phyloP scores from a whole-genome alignment of 768 basidiomycete genomes.

The Tricholoma matsutake region DNA sequence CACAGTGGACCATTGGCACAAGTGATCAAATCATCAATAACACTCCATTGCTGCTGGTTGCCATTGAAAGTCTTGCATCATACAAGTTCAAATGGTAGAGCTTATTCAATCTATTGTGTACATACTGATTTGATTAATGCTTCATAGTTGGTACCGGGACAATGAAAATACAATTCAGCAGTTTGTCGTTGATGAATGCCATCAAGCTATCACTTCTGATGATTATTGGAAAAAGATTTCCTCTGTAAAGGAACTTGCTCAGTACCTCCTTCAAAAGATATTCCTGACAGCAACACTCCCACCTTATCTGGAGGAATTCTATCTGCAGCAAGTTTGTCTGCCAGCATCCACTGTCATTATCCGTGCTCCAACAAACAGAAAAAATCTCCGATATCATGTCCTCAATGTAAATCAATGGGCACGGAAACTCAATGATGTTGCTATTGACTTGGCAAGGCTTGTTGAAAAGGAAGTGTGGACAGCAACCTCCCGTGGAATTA shows the following conservation, averaged over 20 bases:
- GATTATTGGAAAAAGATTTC: slow-evolving; percentile 7
- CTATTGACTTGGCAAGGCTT: background rate
- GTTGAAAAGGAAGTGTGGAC: background rate
- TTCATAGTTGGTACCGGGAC: background rate
- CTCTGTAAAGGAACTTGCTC: slow-evolving; percentile 2
- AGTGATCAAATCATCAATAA: background rate
- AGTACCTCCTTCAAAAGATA: slow-evolving; percentile 10
- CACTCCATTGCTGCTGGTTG: background rate
- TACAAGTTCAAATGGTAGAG: slow-evolving; percentile 6
- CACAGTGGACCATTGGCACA: slow-evolving; percentile 7
- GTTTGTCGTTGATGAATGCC: slow-evolving; percentile 19
- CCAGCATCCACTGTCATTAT: background rate
- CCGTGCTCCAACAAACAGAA: background rate
- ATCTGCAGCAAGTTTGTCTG: slow-evolving; percentile 3
- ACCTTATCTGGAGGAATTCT: background rate
- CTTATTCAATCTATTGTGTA: background rate
- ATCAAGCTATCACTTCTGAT: slow-evolving; percentile 9
- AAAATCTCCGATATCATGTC: background rate
- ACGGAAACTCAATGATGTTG: background rate
- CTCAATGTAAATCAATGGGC: background rate
- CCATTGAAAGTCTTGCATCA: slow-evolving; percentile 3
- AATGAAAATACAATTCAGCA: background rate
- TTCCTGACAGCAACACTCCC: slow-evolving; percentile 20
- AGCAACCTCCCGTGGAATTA: background rate
- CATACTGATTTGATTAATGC: background rate